Base-by-base conservation (phyloP, 1,139 yeast species). In the Hanseniaspora uvarum region DNA sequence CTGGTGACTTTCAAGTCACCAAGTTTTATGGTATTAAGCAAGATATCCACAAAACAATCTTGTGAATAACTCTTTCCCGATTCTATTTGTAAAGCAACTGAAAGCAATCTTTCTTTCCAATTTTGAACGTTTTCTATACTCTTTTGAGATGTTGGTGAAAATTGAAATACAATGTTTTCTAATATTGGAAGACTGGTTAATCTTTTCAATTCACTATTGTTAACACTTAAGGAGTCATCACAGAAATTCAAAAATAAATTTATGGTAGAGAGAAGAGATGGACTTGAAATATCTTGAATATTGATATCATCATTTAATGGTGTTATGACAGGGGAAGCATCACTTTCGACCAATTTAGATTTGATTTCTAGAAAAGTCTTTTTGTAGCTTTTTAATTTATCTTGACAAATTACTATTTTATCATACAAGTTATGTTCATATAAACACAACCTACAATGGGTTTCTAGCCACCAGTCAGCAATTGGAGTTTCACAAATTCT, bases 391-490 rank as follows among this genome's bases (percentile, higher is more conserved):
- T 78, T 68, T 6, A 92, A 72, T 26, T 77, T 74, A 60, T 94
- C 98, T 61, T 92, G 96, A 50, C 82, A 74, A 38, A 75, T 63
- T 61, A 84, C 87, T n/a, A 92, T 78, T 45, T 83, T 82, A 58
- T 88, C 89, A 62, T 82, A 87, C 3, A 85, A 79, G 60, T 83
- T 77, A 67, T 88, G 95, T 64, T 88, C 97, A 44, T 86, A 79
- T 30, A 86, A 72, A 62, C 99, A 94, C 53, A 86, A 72, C 63
- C 88, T 95, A 1, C 94, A 83, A 68, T 94, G 99, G 53, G 83
- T 78, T 62, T 89, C 98, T 51, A 92, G 74, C 82, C 95, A 92
- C 98, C 98, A 94, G 1, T 92, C 87, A 1, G 96, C 96, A n/a
- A 89, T 80, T 52, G 78, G 78, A 30, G 81, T 80, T 63, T 94